These are phyloP conservation scores for Fusarium heterosporum DNA, from an alignment of 2,329 filamentous ascomycete species.

Conservation along the genomic window DNA sequence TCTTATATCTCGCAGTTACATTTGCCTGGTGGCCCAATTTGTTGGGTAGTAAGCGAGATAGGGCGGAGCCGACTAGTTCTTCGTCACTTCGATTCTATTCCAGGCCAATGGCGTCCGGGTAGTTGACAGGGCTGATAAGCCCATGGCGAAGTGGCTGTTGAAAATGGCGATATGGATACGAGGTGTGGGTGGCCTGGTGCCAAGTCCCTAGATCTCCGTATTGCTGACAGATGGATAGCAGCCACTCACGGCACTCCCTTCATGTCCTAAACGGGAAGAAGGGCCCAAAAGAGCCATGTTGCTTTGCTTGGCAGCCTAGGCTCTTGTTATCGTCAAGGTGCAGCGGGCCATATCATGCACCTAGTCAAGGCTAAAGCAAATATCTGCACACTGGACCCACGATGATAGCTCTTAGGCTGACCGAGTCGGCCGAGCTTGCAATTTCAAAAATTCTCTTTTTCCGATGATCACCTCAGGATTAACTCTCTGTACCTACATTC, in stretches of 20 bases:
- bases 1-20: constrained; percentile 47
- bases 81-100: constrained; percentile 35
- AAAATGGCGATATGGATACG: constrained; percentile 47
- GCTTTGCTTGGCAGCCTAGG: constrained; percentile 15
- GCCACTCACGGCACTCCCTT: constrained; percentile 37
- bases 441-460: constrained; percentile 18
- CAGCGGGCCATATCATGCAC: constrained; percentile 26
- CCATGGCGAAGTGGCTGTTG: constrained; percentile 43
- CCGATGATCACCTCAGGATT: constrained; percentile 5
- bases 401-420: constrained; percentile 27
- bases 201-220: constrained; percentile 42
- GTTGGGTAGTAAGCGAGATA: constrained; percentile 39
- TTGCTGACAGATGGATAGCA: constrained; percentile 38
- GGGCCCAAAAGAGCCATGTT: constrained; percentile 29
- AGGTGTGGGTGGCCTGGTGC: constrained; percentile 39
- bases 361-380: constrained; percentile 35
- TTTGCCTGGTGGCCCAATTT: constrained; percentile 22
- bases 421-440: constrained; percentile 15
- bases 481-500: background rate
- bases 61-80: constrained; percentile 34
- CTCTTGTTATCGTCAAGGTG: constrained; percentile 33
- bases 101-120: constrained; percentile 40
- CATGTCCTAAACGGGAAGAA: constrained; percentile 38
- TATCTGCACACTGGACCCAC: constrained; percentile 32
- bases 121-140: constrained; percentile 44